These are phyloP conservation scores for Chrysoporthe deuterocubensis DNA, from an alignment of 2,329 filamentous ascomycete species.

Conservation along the genomic window DNA sequence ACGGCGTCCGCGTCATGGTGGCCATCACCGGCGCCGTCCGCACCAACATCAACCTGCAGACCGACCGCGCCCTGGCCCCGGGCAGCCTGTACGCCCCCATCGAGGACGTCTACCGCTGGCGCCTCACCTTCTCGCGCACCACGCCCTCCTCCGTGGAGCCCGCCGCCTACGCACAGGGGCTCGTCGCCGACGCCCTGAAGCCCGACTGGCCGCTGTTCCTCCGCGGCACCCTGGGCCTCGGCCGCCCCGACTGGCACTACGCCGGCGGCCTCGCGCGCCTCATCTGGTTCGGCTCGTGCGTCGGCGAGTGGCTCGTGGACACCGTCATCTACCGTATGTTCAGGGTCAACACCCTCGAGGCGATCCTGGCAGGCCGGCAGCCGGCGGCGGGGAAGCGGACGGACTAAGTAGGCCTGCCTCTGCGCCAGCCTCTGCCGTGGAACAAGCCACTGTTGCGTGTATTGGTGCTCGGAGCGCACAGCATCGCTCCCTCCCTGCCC, in stretches of 20 bases:
- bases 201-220: slow-evolving; percentile 24
- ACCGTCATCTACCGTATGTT: slow-evolving; percentile 26
- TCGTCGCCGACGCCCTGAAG: slow-evolving; percentile 23
- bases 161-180: slow-evolving; percentile 16
- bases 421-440: no score
- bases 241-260: slow-evolving; percentile 29
- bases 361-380: slow-evolving; percentile 15
- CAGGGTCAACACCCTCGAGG: slow-evolving; percentile 22
- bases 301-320: slow-evolving; percentile 28
- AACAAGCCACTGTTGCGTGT: no score
- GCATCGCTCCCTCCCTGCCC: no score
- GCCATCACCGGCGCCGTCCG: slow-evolving; percentile 58
- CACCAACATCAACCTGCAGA: slow-evolving; percentile 52
- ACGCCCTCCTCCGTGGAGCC: slow-evolving; percentile 19
- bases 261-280: slow-evolving; percentile 20
- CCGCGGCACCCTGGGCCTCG: slow-evolving; percentile 17
- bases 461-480: no score
- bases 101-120: slow-evolving; percentile 27
- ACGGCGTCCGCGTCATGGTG: slow-evolving; percentile 61
- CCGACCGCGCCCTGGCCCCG: slow-evolving; percentile 46
- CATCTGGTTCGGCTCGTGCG: slow-evolving; percentile 17
- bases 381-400: slow-evolving; percentile 9
- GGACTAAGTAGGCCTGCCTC: neutral
- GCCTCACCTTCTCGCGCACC: slow-evolving; percentile 24
- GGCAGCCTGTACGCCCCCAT: slow-evolving; percentile 53